phyloP scores from a whole-genome alignment of 805 yeast species.

The Saturnispora serradocipensis region DNA sequence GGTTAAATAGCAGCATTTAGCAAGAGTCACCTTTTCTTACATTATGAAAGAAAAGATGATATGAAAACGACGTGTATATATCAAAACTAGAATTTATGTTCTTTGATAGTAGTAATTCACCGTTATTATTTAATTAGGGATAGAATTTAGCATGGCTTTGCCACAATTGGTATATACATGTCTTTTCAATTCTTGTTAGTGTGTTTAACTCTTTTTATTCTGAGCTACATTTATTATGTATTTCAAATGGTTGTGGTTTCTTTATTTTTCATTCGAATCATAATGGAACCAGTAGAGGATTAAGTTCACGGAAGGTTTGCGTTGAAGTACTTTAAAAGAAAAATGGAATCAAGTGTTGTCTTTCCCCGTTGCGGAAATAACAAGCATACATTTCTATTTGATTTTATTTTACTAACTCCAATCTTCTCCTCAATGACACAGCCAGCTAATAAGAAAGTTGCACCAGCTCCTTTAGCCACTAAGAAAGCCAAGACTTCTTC shows the following conservation, averaged over 20 bases:
- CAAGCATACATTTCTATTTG: neutral
- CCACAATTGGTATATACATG: slow-evolving; percentile 1
- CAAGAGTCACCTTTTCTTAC: neutral
- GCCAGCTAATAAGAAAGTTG: slow-evolving; percentile 63
- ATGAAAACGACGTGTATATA: neutral
- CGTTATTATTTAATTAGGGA: neutral
- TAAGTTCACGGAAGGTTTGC: slow-evolving; percentile 14
- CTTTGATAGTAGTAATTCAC: neutral
- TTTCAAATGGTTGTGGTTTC: neutral
- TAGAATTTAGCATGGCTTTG: neutral
- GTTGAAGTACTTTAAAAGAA: slow-evolving; percentile 2
- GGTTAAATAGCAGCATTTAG: neutral
- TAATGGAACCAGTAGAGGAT: slow-evolving; percentile 16
- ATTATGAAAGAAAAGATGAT: neutral
- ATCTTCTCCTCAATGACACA: slow-evolving; percentile 29
- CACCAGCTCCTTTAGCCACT: slow-evolving; percentile 96
- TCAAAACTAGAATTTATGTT: slow-evolving; percentile 1
- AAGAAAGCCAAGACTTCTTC: slow-evolving; percentile 44
- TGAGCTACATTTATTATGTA: neutral
- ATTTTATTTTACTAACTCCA: slow-evolving; percentile 1
- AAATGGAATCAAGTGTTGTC: neutral
- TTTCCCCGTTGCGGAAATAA: neutral
- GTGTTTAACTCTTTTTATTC: slow-evolving; percentile 3
- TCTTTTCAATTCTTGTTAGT: slow-evolving; percentile 6
- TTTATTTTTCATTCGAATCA: too few species aligned